Conservation (phyloP, 768 basidiomycete species). For the Amanita molliuscula region DNA sequence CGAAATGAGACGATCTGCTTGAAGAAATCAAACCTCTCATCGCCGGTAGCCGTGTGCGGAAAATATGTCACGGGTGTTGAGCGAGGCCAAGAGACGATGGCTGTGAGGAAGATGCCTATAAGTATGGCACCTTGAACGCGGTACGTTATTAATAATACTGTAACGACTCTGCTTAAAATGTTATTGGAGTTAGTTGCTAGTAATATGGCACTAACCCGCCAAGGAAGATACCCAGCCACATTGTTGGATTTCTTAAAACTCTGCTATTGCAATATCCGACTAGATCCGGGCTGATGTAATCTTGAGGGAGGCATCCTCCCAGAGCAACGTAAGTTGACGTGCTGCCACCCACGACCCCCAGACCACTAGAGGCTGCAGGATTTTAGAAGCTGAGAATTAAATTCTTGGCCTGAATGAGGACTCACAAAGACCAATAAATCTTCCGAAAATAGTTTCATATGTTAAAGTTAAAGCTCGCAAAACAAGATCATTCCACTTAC, state of each 20-base stretch:
- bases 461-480: background rate
- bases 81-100: constrained; percentile 82
- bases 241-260: constrained; percentile 63
- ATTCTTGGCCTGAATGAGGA: background rate
- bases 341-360: constrained; percentile 69
- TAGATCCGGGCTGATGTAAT: constrained; percentile 34
- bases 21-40: constrained; percentile 75
- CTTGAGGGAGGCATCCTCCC: constrained; percentile 56
- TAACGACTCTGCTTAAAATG: constrained; percentile 44
- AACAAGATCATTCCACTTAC: constrained; percentile 29
- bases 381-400: background rate
- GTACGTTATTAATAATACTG: constrained; percentile 74
- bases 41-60: constrained; percentile 58
- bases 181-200: background rate
- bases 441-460: constrained; percentile 17
- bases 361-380: constrained; percentile 45
- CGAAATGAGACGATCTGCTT: constrained; percentile 76
- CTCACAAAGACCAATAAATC: constrained; percentile 68
- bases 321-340: constrained; percentile 61
- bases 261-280: constrained; percentile 51
- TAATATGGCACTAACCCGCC: constrained; percentile 50
- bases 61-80: constrained; percentile 73
- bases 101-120: constrained; percentile 73
- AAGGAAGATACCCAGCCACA: constrained; percentile 80
- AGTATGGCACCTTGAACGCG: constrained; percentile 77